A percentile compares a stretch with the other conserved stretches of the same genome.
Conservation (phyloP, 139 green algal genomes). For the Chlamydomonas applanata region DNA sequence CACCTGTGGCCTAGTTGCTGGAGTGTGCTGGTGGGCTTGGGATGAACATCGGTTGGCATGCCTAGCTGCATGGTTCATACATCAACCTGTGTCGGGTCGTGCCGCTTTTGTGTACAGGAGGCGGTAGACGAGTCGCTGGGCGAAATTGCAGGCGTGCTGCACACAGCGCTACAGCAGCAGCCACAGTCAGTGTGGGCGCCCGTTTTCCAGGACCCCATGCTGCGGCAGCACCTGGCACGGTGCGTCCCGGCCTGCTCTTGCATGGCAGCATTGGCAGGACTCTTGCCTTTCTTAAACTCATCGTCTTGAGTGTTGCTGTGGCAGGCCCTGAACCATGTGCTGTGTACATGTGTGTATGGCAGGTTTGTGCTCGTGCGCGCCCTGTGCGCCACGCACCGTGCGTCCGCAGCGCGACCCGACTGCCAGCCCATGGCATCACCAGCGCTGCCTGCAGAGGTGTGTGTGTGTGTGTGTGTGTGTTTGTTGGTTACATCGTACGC, state of each 20-base stretch:
- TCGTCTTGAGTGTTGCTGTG: background rate
- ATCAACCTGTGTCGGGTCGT: background rate
- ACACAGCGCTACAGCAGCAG: background rate
- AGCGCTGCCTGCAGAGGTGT: background rate
- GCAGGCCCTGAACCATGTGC: background rate
- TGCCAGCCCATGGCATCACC: conserved; percentile 7
- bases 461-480: too few species aligned
- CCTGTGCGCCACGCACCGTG: background rate
- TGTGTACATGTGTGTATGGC: background rate
- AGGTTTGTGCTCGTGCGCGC: conserved; percentile 10
- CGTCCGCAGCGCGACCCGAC: conserved; percentile 8
- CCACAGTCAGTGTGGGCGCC: background rate
- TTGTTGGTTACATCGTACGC: too few species aligned
- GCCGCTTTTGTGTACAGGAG: background rate
- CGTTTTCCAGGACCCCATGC: conserved; percentile 4
- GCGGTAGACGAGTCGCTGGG: background rate
- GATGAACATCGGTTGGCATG: too few species aligned
- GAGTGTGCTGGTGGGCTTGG: too few species aligned
- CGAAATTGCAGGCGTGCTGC: background rate
- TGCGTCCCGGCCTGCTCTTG: background rate
- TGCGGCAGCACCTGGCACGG: background rate
- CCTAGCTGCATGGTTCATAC: background rate
- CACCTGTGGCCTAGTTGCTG: too few species aligned
- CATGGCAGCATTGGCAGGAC: background rate
- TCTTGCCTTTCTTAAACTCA: background rate